Evolutionary conservation across 768 basidiomycete genomes (phyloP).

Genomic region (Lactarius quietus): DNA sequence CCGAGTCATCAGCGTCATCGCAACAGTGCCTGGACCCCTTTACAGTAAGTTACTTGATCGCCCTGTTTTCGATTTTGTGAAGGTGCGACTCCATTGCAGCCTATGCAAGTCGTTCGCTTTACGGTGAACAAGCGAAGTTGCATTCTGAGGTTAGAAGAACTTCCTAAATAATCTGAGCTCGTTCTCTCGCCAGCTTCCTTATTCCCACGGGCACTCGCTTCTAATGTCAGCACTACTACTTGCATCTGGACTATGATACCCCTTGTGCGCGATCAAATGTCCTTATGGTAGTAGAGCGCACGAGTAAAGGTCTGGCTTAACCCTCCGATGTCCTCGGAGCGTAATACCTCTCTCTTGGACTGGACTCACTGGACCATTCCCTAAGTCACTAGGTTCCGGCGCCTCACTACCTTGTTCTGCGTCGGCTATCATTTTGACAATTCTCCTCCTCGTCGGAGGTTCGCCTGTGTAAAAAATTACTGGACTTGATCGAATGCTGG

Average conservation of each 20-base stretch:
- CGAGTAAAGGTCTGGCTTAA: slow-evolving; percentile 9
- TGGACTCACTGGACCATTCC: not conserved
- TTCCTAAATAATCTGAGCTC: not conserved
- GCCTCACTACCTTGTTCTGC: slow-evolving; percentile 4
- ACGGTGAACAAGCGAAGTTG: not conserved
- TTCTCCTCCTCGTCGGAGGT: slow-evolving; percentile 1
- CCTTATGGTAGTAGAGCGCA: not conserved
- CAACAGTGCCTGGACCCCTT: not conserved
- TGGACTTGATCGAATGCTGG: not conserved
- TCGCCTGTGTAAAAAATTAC: not conserved
- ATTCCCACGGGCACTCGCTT: not conserved
- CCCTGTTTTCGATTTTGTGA: not conserved
- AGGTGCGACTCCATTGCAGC: not conserved
- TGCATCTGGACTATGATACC: not conserved
- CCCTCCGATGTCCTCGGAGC: slow-evolving; percentile 2
- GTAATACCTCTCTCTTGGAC: not conserved
- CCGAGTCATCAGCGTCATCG: not conserved
- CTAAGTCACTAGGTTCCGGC: slow-evolving; percentile 5
- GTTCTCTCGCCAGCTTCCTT: not conserved
- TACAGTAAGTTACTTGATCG: not conserved
- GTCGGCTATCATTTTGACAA: not conserved
- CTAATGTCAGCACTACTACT: not conserved
- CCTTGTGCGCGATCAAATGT: not conserved
- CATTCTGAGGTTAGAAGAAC: not conserved
- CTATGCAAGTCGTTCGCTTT: too few species aligned